Evolutionary conservation across 768 basidiomycete genomes (phyloP).

Genomic region (Tephrocybe sp.): DNA sequence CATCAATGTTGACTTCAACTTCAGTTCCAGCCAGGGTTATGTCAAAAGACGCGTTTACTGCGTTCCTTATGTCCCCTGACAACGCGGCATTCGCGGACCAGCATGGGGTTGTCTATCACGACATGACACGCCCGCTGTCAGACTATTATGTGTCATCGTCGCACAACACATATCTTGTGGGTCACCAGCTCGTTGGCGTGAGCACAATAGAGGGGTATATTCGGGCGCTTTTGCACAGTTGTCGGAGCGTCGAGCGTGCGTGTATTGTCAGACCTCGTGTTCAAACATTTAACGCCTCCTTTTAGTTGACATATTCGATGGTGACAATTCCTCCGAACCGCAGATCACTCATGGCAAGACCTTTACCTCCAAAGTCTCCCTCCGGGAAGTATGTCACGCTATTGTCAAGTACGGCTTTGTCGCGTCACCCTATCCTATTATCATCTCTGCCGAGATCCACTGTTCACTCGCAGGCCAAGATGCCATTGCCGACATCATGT

Average conservation of each 20-base stretch:
- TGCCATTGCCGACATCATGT: slow-evolving; percentile 47
- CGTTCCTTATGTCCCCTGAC: slow-evolving; percentile 80
- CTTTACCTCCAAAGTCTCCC: slow-evolving; percentile 81
- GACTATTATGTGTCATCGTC: slow-evolving; percentile 91
- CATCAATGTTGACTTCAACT: not conserved
- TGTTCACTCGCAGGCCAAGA: slow-evolving; percentile 65
- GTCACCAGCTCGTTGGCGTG: slow-evolving; percentile 82
- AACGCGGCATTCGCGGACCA: slow-evolving; percentile 60
- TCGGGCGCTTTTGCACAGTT: slow-evolving; percentile 83
- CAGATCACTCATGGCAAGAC: slow-evolving; percentile 94
- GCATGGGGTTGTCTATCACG: slow-evolving; percentile 53
- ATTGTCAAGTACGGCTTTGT: slow-evolving; percentile 94
- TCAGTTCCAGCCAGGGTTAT: slow-evolving; percentile 28
- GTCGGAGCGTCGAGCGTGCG: slow-evolving; percentile 90
- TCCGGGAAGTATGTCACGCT: slow-evolving; percentile 81
- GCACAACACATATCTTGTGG: slow-evolving; percentile 90
- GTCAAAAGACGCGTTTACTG: slow-evolving; percentile 65
- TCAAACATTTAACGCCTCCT: slow-evolving; percentile 13
- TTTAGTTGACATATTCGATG: slow-evolving; percentile 90
- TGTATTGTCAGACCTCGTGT: slow-evolving; percentile 12
- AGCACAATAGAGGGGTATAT: slow-evolving; percentile 96
- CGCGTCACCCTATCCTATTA: slow-evolving; percentile 91
- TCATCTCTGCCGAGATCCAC: slow-evolving; percentile 97
- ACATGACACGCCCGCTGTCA: slow-evolving; percentile 87
- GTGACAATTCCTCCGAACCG: slow-evolving; percentile 65